phyloP scores from a whole-genome alignment of 2,329 filamentous ascomycete genomes.

The Pseudocercospora eumusae region DNA sequence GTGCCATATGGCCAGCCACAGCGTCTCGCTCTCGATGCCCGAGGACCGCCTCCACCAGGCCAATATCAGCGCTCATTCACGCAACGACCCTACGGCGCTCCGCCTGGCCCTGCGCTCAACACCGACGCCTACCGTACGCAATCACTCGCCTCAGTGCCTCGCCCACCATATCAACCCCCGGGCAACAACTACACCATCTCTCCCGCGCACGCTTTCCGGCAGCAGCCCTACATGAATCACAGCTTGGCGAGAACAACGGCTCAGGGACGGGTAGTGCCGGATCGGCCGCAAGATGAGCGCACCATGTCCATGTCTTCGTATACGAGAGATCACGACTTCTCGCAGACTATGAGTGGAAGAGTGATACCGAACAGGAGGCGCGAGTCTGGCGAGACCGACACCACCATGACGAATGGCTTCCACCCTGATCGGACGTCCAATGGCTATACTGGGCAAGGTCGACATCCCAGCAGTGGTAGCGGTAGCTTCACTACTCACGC shows the following conservation, averaged over 20 bases:
- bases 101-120: slow-evolving; percentile 65
- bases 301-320: slow-evolving; percentile 95
- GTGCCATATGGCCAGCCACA: slow-evolving; percentile 72
- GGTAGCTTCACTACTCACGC: slow-evolving; percentile 44
- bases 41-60: slow-evolving; percentile 52
- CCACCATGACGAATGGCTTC: slow-evolving; percentile 37
- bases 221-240: slow-evolving; percentile 69
- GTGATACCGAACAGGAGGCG: slow-evolving; percentile 77
- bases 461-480: slow-evolving; percentile 36
- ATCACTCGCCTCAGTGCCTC: slow-evolving; percentile 76
- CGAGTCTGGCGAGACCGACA: slow-evolving; percentile 50
- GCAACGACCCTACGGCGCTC: slow-evolving; percentile 34
- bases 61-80: slow-evolving; percentile 46
- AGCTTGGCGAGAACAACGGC: slow-evolving; percentile 75
- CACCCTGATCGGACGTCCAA: slow-evolving; percentile 31
- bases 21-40: slow-evolving; percentile 68
- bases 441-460: slow-evolving; percentile 27
- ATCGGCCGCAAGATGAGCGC: slow-evolving; percentile 79
- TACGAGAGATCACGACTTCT: slow-evolving; percentile 71
- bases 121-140: slow-evolving; percentile 88
- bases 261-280: slow-evolving; percentile 86
- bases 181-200: slow-evolving; percentile 60
- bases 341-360: slow-evolving; percentile 88
- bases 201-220: slow-evolving; percentile 74
- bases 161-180: slow-evolving; percentile 70